These are phyloP conservation scores for Coleophoma crateriformis DNA, from an alignment of 2,329 filamentous ascomycete species.

Conservation along the genomic window DNA sequence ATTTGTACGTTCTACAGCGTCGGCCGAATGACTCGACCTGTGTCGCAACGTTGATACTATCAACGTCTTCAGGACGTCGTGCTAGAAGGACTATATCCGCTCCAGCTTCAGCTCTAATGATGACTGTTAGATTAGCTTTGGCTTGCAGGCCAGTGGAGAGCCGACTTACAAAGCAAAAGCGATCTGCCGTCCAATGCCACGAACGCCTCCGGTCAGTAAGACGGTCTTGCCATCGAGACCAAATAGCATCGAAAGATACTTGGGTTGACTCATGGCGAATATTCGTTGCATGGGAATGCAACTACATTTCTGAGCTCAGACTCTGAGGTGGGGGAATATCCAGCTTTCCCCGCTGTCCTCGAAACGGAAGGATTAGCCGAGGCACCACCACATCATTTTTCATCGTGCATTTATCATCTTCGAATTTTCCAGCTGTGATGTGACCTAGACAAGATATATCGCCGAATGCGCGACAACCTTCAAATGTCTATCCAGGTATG, in stretches of 20 bases:
- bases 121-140: slow-evolving; percentile 5
- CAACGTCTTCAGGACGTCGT: slow-evolving; percentile 6
- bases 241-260: slow-evolving; percentile 53
- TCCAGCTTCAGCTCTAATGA: slow-evolving; percentile 28
- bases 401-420: slow-evolving; percentile 71
- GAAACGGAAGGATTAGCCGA: too few relatives aligned
- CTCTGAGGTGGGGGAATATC: neutral
- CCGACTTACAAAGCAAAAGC: slow-evolving; percentile 17
- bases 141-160: neutral
- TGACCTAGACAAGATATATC: neutral
- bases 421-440: slow-evolving; percentile 35
- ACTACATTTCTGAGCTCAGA: neutral
- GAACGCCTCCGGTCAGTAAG: slow-evolving; percentile 74
- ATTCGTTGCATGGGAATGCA: neutral
- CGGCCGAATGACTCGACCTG: slow-evolving; percentile 4
- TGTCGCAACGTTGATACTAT: slow-evolving; percentile 7
- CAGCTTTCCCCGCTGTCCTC: too few relatives aligned
- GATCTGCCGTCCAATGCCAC: slow-evolving; percentile 59
- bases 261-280: neutral
- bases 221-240: slow-evolving; percentile 77
- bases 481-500: slow-evolving; percentile 17
- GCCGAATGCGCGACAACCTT: neutral
- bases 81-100: slow-evolving; percentile 22
- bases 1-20: slow-evolving; percentile 4
- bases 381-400: neutral